Conservation (phyloP, 352 stramenopile genomes). For the Phytopythium kandeliae region DNA sequence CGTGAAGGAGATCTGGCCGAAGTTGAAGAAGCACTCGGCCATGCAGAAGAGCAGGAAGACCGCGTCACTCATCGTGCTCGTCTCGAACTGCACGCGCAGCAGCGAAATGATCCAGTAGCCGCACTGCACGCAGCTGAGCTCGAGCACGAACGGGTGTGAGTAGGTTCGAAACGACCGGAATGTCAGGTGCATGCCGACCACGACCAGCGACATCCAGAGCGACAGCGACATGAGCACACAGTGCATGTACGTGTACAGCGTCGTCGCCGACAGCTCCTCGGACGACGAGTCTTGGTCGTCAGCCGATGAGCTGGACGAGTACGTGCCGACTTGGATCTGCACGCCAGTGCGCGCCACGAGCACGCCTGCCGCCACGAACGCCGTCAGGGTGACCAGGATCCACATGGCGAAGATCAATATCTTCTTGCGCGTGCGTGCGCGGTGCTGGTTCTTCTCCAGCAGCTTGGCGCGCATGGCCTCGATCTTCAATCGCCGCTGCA, state of each 20-base stretch:
- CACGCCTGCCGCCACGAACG: constrained; percentile 52
- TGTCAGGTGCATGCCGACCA: constrained; percentile 68
- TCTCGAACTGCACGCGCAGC: constrained; percentile 53
- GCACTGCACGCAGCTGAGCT: constrained; percentile 60
- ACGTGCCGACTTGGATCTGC: constrained; percentile 18
- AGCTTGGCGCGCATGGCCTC: constrained; percentile 53
- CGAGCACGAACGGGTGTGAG: constrained; percentile 59
- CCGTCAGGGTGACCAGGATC: constrained; percentile 48
- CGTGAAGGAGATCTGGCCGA: constrained; percentile 74
- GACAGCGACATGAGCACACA: constrained; percentile 72
- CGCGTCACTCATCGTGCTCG: constrained; percentile 28
- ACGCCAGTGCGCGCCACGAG: constrained; percentile 51
- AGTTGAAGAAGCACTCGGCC: constrained; percentile 74
- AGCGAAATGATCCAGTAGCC: constrained; percentile 71
- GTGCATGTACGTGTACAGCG: constrained; percentile 60
- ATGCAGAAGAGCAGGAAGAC: constrained; percentile 62
- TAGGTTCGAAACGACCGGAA: constrained; percentile 75
- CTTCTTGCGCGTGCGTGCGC: constrained; percentile 47
- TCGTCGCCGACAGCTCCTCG: neutral
- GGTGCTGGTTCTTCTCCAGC: constrained; percentile 50
- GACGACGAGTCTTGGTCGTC: constrained; percentile 3
- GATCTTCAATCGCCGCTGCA: constrained; percentile 46
- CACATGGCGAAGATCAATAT: constrained; percentile 53
- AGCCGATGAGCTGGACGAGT: neutral
- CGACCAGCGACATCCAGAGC: constrained; percentile 69